Base-by-base conservation (phyloP, 352 stramenopile species). In the Pythium aquatile region DNA sequence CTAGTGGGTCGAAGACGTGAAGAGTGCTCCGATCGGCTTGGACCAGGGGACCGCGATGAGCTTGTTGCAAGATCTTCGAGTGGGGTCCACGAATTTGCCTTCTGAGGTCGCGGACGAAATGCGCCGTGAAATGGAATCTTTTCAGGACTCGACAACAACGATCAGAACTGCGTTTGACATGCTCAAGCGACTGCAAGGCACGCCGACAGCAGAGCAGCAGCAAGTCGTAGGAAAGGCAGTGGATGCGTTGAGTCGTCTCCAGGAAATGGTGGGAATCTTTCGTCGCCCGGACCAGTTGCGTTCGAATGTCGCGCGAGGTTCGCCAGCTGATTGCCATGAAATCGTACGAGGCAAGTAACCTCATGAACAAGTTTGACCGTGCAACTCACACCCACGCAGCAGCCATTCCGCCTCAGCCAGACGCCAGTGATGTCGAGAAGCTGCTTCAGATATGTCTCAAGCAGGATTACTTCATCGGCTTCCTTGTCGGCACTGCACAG, bases 281-380 rank as follows among this genome's bases (percentile, higher is more conserved):
- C 40, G 59, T 35, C 37, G 39, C 10, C 49, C 59, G 0, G 49
- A 55, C 51, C 49, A 53, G 10, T 28, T 64, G 13, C 46, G 48
- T 16, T 29, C 33, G n/a, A 10, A 64, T 52, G 2, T 1, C 48
- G 6, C 46, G 32, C 3, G 58, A 64, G 20, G 47, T 39, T 51
- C 58, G 58, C 35, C 6, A 51, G 33, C 30, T 58, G 7, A 6
- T 64, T 37, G 58, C 58, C 7, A 42, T 32, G 58, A 46, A 46
- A 2, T 37, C 58, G 3, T 64, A 64, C 58, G 58, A 64, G 24
- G 58, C 58, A 14, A 40, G 51, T 33, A 40, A 64, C 58, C 48
- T 64, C 29, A 57, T 64, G 58, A 64, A 64, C 58, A 64, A 64
- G 48, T 58, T 28, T 32, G 58, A 64, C 48, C 58, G 58, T 46